Base-by-base conservation (phyloP, 129 eudicot genomes). In the Rutidosis leptorrhynchoides region DNA sequence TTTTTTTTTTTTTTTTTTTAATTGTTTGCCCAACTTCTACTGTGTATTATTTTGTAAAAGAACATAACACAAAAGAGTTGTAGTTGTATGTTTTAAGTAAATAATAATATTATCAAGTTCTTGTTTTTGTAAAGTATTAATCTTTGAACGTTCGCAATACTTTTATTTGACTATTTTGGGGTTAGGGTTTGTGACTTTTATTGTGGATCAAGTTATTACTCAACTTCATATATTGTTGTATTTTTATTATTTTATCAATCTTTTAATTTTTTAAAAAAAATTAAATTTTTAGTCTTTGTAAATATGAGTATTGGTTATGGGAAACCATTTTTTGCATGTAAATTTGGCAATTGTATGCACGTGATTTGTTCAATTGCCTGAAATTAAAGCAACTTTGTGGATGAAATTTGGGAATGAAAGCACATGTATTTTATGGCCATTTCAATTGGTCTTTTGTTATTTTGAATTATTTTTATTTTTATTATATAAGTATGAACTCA, bases 341-440 rank as follows among this genome's bases (percentile, higher is more conserved):
- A 16, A 37, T 58, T 68, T 67, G 69, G 68, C 32, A 67, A 75
- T 67, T 24, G 69, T 75, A 49, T 64, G 79, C 79, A 75, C 57
- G 25, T 67, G 79, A 75, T 49, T 25, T 62, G 74, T 74, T 67
- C 74, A 22, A 49, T 74, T 67, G 62, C 74, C 69, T 60, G 77
- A 53, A n/a, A 11, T 63, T 23, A 52, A 52, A 73, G 46, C 40
- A 58, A 67, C 24, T 25, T 67, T 49, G 5, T 58, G 74, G 67
- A 74, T 67, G 79, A 74, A 58, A 74, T 46, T 48, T 49, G 22
- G 45, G 73, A 26, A 32, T n/a, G 21, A 25, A 26, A 67, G 63
- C 74, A 67, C 79, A 74, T 74, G 78, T 46, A 19, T 73, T 56
- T 73, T 52, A 5, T 73, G 65, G 60, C 27, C 65, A 46, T 65